Evolutionary conservation across 106 monocot genomes (phyloP), one percentile per base, ranked within the genome.

Genomic region (Cymbidium sinense): DNA sequence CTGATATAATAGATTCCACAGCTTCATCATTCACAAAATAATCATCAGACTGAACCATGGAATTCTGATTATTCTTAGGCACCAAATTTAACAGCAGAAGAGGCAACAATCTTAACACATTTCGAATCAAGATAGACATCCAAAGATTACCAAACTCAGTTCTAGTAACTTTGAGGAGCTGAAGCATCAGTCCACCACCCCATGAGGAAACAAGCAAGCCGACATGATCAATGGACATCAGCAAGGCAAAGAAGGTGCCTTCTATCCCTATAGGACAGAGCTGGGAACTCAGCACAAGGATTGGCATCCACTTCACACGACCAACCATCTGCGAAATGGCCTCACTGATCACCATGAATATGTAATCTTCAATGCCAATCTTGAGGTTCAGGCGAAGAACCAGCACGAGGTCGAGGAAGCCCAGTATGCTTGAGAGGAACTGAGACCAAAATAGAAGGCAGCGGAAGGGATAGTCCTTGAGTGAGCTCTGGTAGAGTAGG

Each of bases 221-320:
- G 21, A 64, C 54, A 36, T 90, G 82, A 70, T 93, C 93, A 23
- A 96, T 89, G 15, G 89, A 91, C 96, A 96, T 96, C n/a, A 96
- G 79, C 70, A 96, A 62, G 0, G 96, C 96, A 76, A 91, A 96
- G 65, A 96, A 96, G 1, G 93, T 91, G 17, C 96, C 96, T 78
- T 96, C 96, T 0, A 96, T 86, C 23, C 96, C 96, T 9, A 50
- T 34, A 1, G 96, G 96, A 75, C 96, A 96, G 34, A 96, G 89
- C 81, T 88, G 87, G 18, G 85, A 77, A 64, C 93, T 91, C 30
- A 96, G 86, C 7, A 96, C 93, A 25, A 96, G 78, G 51, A 96
- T 86, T 0, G 96, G 96, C 96, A 96, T 88, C 96, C 96, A 93
- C 73, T 85, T 86, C 37, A 96, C 47, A 0, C 89, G 79, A 1